Base-by-base conservation (phyloP, 2,329 filamentous ascomycete genomes). In the Mycosphaerella sp. region DNA sequence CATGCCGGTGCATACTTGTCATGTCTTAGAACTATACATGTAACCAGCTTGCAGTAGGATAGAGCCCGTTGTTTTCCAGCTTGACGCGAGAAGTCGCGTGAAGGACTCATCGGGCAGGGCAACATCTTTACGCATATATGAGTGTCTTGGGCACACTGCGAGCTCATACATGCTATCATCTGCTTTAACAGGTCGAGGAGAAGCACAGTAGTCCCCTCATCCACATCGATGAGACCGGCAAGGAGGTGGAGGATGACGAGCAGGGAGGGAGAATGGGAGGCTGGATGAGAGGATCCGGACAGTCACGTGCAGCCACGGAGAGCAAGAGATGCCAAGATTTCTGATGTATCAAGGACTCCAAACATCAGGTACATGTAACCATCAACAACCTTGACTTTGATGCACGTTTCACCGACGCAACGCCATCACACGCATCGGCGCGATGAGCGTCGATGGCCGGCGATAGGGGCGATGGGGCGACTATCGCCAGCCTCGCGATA, bases 41-140 rank as follows among this genome's bases (percentile, higher is more conserved):
- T 21, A 28, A 45, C 14, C 9, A 45, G 17, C 9, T 41, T n/a
- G 18, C 25, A n/a, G 45, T 40, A 12, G 48, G 36, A 13, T 21
- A 16, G 28, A 45, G 21, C 17, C 41, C 27, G 18, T 50, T 50
- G 2, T 14, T 10, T 1, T 14, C 36, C 3, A 28, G n/a, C 21
- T 16, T 44, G 17, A 5, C 49, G 25, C 7, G 49, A 50, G 49
- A 40, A 45, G 43, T 37, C 25, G n/a, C n/a, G n/a, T n/a, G n/a
- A n/a, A n/a, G n/a, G n/a, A n/a, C n/a, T n/a, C n/a, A n/a, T n/a
- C n/a, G n/a, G n/a, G n/a, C n/a, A n/a, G n/a, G n/a, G 9, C 6
- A 16, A 37, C 34, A 13, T 6, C 6, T 16, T 37, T 37, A 37
- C 34, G 34, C 42, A 44, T 0, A 35, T 6, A 4, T 9, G 30